Base-by-base conservation (phyloP, 495 filamentous ascomycete genomes). In the Cercophora scortea region DNA sequence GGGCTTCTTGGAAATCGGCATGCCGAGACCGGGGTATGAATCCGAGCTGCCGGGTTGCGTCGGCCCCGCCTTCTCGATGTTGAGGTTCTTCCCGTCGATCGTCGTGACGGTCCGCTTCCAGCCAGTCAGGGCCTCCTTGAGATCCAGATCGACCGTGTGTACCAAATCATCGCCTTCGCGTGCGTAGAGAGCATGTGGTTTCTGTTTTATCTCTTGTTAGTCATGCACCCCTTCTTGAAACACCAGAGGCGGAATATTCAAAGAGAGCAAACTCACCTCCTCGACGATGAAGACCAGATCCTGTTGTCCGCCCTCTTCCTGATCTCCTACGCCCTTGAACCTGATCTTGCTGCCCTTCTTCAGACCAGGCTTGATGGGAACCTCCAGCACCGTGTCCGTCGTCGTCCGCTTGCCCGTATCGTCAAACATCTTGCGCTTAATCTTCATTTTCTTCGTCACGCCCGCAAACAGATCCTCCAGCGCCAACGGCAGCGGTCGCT, bases 271-370 rank as follows among this genome's bases (percentile, higher is more conserved):
- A 38, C 85, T 70, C 83, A 95, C 90, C 86, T 96, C 91, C 61
- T 87, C 84, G 8, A 98, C 82, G 46, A 97, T 84, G 59, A 98
- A 90, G 65, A 95, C 91, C 42, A 98, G 67, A 71, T 98, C 94
- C 69, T 98, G 94, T 51, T 89, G 86, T n/a, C 91, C 91, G 32
- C 94, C 93, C 64, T 97, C 93, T 56, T 95, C 90, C 64, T 96
- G 90, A 68, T 97, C 94, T 1, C 94, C 93, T 33, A 97, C 88
- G 32, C 90, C 89, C 68, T 88, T 86, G 63, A 94, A 98, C 72
- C 96, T 95, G 59, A 98, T 94, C 78, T 96, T 98, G 54, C 89
- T 93, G 18, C 93, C 93, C 52, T 90, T 87, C 68, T 96, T 94
- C 67, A 96, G 78, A 43, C 93, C 93, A 33, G 88, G 87, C 72